These are phyloP conservation scores for Beauveria pseudobassiana DNA, from an alignment of 2,329 filamentous ascomycete genomes.

Conservation along the genomic window DNA sequence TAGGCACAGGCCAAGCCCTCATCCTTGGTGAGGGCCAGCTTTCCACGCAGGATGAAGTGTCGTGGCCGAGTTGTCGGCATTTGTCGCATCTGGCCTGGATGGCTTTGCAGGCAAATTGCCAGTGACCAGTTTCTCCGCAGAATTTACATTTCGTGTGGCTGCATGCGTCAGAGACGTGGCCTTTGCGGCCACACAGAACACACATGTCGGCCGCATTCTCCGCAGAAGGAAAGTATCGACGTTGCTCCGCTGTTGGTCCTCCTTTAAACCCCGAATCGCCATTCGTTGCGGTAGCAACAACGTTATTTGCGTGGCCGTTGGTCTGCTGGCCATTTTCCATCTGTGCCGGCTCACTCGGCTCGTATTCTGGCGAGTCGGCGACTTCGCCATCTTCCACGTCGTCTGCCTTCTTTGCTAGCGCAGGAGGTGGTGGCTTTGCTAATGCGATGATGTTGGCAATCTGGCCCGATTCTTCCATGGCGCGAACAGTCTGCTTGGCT, in stretches of 20 bases:
- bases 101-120: slow-evolving; percentile 42
- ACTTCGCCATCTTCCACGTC: neutral
- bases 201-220: slow-evolving; percentile 37
- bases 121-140: slow-evolving; percentile 40
- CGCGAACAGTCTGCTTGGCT: slow-evolving; percentile 23
- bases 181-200: slow-evolving; percentile 41
- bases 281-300: neutral
- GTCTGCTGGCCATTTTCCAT: slow-evolving; percentile 5
- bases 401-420: neutral
- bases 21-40: slow-evolving; percentile 42
- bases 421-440: neutral
- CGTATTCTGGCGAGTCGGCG: slow-evolving; percentile 6
- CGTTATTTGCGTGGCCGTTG: neutral
- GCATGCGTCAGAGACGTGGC: slow-evolving; percentile 40
- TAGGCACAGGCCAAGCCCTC: slow-evolving; percentile 53
- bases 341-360: slow-evolving; percentile 7
- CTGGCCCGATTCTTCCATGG: slow-evolving; percentile 19
- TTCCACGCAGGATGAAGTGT: slow-evolving; percentile 42
- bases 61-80: slow-evolving; percentile 58
- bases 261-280: slow-evolving; percentile 14
- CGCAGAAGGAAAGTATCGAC: slow-evolving; percentile 45
- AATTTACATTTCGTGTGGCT: slow-evolving; percentile 39
- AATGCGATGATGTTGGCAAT: slow-evolving; percentile 13
- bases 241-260: slow-evolving; percentile 21
- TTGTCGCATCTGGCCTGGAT: slow-evolving; percentile 42